Base-by-base conservation (phyloP, 2,329 filamentous ascomycete species). In the Aureobasidium leucospermi region DNA sequence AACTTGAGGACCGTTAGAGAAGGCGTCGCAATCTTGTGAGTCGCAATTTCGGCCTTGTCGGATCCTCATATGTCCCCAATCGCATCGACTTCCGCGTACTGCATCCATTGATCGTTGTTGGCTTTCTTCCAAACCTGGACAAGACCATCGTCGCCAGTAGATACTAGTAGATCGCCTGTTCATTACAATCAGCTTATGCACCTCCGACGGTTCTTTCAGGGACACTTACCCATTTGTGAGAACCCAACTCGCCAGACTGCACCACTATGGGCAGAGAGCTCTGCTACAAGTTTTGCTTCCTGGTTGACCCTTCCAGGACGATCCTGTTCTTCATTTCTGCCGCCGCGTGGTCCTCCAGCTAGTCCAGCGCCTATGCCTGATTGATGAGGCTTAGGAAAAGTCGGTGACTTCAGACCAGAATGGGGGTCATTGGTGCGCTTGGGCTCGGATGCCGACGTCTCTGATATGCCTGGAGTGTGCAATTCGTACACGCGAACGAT, bases 401-500 rank as follows among this genome's bases (percentile, higher is more conserved):
- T 58, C 6, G 55, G 55, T 48, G 55, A 58, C 31, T 58, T 58
- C 10, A 49, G 43, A 19, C 55, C 55, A 32, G 55, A 34, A 5
- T n/a, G n/a, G 6, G 16, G 13, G 11, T 58, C 55, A 23, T 15
- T 5, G 13, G 51, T 13, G 6, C 43, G 9, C 51, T 47, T 29
- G 11, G 28, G 7, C 28, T 36, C 7, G 3, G 48, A 23, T 6
- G 66, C 66, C 6, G 64, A 59, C 79, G 85, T 6, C 75, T 80
- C 48, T 71, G 80, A 66, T 75, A 81, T 62, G 72, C 76, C 62
- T 68, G 74, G 63, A 66, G 87, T 88, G 38, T 86, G 84, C 16
- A 96, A 73, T 66, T 93, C 85, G 69, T 95, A 96, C n/a, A 99
- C 87, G 42, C 93, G 83, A 42, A 96, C 85, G 66, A 85, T 86